Percentiles rank a stretch among this genome's conserved stretches.
Conservation (phyloP, 345 rosid species). For the Turnera subulata region DNA sequence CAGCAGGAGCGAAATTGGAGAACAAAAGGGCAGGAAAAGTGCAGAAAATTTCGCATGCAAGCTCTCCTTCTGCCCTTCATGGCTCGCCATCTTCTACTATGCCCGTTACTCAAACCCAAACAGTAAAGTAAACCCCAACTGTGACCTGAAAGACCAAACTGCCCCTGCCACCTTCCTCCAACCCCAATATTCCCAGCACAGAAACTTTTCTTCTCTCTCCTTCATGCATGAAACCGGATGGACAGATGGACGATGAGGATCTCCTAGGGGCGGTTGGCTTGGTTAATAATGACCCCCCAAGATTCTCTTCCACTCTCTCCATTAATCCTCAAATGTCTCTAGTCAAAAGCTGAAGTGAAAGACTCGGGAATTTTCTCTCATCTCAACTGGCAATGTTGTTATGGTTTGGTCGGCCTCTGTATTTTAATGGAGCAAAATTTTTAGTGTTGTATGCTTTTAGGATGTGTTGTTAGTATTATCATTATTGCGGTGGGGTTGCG, state of each 20-base stretch:
- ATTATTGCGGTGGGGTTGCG: no score
- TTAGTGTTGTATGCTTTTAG: no score
- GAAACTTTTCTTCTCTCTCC: conserved; percentile 33
- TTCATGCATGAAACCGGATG: conserved; percentile 37
- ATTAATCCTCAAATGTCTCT: no score
- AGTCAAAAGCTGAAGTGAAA: no score
- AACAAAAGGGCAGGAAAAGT: conserved; percentile 62
- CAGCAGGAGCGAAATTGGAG: conserved; percentile 57
- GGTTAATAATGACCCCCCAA: no score
- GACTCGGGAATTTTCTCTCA: no score
- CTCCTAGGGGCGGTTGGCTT: not conserved
- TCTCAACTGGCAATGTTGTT: no score
- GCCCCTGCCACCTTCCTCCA: not conserved
- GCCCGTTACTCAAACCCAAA: conserved; percentile 19
- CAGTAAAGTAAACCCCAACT: conserved; percentile 20
- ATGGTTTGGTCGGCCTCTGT: no score
- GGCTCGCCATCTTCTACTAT: conserved; percentile 23
- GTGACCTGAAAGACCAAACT: conserved; percentile 9
- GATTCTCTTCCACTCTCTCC: no score
- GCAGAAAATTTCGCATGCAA: conserved; percentile 46
- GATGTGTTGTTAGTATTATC: no score
- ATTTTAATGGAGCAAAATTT: no score
- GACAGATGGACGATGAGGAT: conserved; percentile 33
- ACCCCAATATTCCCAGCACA: conserved; percentile 13
- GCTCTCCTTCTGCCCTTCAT: conserved; percentile 22